Evolutionary conservation across 2,329 filamentous ascomycete genomes (phyloP).

Genomic region (Penicillium sp.): DNA sequence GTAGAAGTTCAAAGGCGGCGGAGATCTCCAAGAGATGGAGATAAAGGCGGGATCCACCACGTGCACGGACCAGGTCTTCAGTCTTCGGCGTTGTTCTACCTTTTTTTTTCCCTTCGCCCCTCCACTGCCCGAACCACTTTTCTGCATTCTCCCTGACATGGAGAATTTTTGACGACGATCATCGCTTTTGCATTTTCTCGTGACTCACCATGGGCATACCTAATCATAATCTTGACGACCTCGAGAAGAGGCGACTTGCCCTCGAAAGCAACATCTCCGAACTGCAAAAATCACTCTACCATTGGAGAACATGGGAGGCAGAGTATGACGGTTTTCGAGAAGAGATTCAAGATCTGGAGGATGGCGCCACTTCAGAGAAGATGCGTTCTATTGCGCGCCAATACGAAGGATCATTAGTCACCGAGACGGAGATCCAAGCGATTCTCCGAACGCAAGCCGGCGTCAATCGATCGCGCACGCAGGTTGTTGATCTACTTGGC

Average conservation of each 20-base stretch:
- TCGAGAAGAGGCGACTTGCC: constrained; percentile 68
- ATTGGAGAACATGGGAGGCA: constrained; percentile 87
- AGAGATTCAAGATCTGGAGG: constrained; percentile 58
- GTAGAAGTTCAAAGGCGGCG: constrained; percentile 9
- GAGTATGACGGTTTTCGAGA: constrained; percentile 89
- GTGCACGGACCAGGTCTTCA: constrained; percentile 22
- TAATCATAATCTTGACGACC: constrained; percentile 54
- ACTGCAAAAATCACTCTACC: constrained; percentile 67
- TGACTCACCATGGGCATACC: constrained; percentile 27
- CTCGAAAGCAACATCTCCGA: constrained; percentile 71
- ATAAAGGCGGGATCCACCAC: constrained; percentile 7
- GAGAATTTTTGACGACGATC: too few relatives aligned
- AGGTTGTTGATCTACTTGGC: constrained; percentile 62
- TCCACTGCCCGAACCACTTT: background rate
- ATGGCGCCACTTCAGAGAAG: constrained; percentile 47
- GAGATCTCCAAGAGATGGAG: constrained; percentile 6
- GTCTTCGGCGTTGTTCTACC: constrained; percentile 9
- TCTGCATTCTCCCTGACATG: too few relatives aligned
- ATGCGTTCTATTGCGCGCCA: constrained; percentile 46
- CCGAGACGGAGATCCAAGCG: constrained; percentile 49
- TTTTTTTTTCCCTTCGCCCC: constrained; percentile 3
- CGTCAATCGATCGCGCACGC: constrained; percentile 49
- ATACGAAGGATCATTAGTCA: constrained; percentile 41
- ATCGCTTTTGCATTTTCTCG: too few relatives aligned
- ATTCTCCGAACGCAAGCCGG: constrained; percentile 46